phyloP scores from a whole-genome alignment of 306 rosid species.

The Prunus mongolica region DNA sequence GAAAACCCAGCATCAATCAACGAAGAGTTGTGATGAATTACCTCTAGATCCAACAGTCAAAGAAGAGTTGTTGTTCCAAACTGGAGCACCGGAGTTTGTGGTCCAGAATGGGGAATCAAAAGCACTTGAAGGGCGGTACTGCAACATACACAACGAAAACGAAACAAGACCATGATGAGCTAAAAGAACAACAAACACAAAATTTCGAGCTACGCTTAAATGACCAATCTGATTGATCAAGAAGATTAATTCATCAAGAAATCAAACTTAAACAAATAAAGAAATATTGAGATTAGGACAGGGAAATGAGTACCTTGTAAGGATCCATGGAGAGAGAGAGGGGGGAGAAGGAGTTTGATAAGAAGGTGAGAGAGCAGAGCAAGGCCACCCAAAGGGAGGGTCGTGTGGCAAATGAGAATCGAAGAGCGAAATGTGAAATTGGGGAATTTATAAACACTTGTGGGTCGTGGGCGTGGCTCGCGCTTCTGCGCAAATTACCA shows the following conservation, averaged over 20 bases:
- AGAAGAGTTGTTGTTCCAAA: slow-evolving; percentile 74
- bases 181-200: background rate
- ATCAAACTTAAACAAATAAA: background rate
- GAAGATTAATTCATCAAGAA: background rate
- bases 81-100: slow-evolving; percentile 85
- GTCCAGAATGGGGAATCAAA: slow-evolving; percentile 77
- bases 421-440: background rate
- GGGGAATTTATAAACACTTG: background rate
- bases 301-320: slow-evolving; percentile 49
- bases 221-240: background rate
- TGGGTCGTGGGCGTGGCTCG: background rate
- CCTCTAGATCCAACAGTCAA: slow-evolving; percentile 77
- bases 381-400: background rate
- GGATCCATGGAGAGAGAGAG: slow-evolving; percentile 61
- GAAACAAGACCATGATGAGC: background rate
- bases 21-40: background rate
- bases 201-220: background rate
- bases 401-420: slow-evolving; percentile 10
- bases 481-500: background rate
- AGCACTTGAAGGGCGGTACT: slow-evolving; percentile 87
- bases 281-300: background rate
- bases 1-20: too few species aligned
- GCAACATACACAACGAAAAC: slow-evolving; percentile 19
- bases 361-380: background rate
- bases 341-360: background rate